Percentiles rank a stretch among this genome's conserved stretches.
These are phyloP conservation scores for Citrullus amarus DNA, from an alignment of 306 rosid species.

Conservation along the genomic window DNA sequence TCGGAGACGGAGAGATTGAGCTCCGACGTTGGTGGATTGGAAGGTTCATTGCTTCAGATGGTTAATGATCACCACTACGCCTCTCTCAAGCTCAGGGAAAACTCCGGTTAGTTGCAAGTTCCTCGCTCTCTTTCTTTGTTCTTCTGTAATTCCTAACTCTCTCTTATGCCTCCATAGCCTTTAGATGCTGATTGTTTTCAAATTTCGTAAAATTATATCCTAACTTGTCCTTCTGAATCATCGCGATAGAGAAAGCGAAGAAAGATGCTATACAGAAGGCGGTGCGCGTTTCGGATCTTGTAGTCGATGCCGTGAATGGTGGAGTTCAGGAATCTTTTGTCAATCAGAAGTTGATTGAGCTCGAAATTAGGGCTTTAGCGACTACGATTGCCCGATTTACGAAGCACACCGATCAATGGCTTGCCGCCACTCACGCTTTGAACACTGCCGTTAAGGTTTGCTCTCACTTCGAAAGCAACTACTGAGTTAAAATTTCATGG, in stretches of 20 bases:
- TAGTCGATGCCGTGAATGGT: slow-evolving; percentile 75
- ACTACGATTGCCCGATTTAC: slow-evolving; percentile 45
- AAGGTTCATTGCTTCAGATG: slow-evolving; percentile 40
- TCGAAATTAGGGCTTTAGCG: slow-evolving; percentile 58
- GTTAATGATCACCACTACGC: slow-evolving; percentile 35
- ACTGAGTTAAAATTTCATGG: background rate
- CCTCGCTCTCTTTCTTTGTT: background rate
- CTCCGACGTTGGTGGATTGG: slow-evolving; percentile 31
- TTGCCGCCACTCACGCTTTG: slow-evolving; percentile 52
- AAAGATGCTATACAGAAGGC: slow-evolving; percentile 57
- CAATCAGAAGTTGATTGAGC: slow-evolving; percentile 70
- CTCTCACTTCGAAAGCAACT: background rate
- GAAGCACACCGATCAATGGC: slow-evolving; percentile 91
- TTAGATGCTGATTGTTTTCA: background rate
- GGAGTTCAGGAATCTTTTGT: slow-evolving; percentile 63
- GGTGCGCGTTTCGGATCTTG: slow-evolving; percentile 44
- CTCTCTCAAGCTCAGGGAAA: slow-evolving; percentile 37
- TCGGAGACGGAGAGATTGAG: slow-evolving; percentile 13
- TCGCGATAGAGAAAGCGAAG: slow-evolving; percentile 47
- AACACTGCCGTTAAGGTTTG: slow-evolving; percentile 75
- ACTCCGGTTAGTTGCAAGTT: slow-evolving; percentile 29
- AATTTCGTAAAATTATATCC: background rate
- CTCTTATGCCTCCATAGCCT: background rate
- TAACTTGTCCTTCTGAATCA: background rate
- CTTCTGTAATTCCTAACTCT: background rate